A percentile compares a stretch with the other conserved stretches of the same genome.
Evolutionary conservation across 202 grass and related monocot species (phyloP).

Genomic region (Eragrostis tef): DNA sequence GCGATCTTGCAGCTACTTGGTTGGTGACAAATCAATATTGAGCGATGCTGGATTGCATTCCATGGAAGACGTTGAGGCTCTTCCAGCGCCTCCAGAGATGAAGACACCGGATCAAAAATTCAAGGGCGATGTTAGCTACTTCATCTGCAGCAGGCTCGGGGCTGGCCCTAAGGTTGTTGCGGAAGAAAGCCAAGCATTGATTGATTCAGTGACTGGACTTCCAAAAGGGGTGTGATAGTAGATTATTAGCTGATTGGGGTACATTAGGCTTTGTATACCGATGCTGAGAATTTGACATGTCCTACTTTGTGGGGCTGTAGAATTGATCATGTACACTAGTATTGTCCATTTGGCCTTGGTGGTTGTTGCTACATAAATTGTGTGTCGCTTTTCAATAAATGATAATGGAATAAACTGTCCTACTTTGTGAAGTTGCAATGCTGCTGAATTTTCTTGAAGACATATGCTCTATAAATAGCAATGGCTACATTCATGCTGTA

Average conservation of each 20-base stretch:
- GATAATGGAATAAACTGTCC: not conserved
- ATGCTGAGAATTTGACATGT: not conserved
- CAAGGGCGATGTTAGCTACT: slow-evolving; percentile 76
- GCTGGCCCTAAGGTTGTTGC: slow-evolving; percentile 67
- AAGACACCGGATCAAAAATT: slow-evolving; percentile 58
- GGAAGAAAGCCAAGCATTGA: slow-evolving; percentile 62
- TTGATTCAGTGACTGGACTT: slow-evolving; percentile 65
- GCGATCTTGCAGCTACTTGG: slow-evolving; percentile 59
- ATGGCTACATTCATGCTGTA: too few relatives aligned
- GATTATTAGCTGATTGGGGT: slow-evolving; percentile 4
- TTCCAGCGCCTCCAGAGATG: slow-evolving; percentile 66
- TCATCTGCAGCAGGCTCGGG: slow-evolving; percentile 86
- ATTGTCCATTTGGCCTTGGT: slow-evolving; percentile 3
- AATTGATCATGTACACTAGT: slow-evolving; percentile 5
- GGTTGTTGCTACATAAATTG: not conserved
- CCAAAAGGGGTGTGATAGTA: slow-evolving; percentile 61
- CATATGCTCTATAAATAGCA: too few relatives aligned
- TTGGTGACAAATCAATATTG: slow-evolving; percentile 88
- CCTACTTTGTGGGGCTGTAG: slow-evolving; percentile 3
- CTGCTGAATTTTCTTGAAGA: too few relatives aligned
- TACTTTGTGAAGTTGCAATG: too few relatives aligned
- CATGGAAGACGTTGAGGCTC: slow-evolving; percentile 63
- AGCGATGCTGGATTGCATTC: slow-evolving; percentile 67
- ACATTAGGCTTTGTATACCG: not conserved
- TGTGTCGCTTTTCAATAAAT: not conserved